A percentile compares a stretch with the other conserved stretches of the same genome.
Conservation (phyloP, 2,329 filamentous ascomycete species). For the Ceratocystis papillata region DNA sequence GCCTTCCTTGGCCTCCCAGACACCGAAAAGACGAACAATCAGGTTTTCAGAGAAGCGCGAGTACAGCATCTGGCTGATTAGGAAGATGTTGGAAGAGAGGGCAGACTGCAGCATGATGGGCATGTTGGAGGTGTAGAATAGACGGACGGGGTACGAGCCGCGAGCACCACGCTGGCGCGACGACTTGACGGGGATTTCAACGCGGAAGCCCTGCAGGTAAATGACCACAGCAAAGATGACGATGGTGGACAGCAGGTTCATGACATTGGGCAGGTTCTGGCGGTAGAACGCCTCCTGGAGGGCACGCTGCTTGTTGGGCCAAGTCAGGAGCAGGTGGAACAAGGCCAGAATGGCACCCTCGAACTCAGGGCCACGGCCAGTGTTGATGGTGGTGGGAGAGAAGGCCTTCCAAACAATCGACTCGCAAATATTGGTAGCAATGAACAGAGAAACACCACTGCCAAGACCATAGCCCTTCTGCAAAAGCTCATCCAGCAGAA, state of each 20-base stretch:
- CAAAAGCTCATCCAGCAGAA: conserved; percentile 95
- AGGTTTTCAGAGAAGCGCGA: conserved; percentile 98
- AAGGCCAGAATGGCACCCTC: conserved; percentile 97
- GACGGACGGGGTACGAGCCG: conserved; percentile 92
- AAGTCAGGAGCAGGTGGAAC: conserved; percentile 95
- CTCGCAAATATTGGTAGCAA: conserved; percentile 99
- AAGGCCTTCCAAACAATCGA: conserved; percentile 99
- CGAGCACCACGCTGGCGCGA: conserved; percentile 97
- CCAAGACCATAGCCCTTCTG: conserved; percentile 99
- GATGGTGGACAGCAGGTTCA: conserved; percentile 92
- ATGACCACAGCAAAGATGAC: conserved; percentile 94
- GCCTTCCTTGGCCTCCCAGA: conserved; percentile 96
- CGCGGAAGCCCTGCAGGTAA: conserved; percentile 98
- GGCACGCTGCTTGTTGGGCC: conserved; percentile 98
- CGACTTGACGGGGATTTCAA: conserved; percentile 99
- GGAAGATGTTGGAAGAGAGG: conserved; percentile 96
- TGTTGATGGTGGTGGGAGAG: conserved; percentile 98
- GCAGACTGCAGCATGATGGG: conserved; percentile 99
- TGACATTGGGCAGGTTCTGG: conserved; percentile 98
- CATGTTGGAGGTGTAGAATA: conserved; percentile 99
- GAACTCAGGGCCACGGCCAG: conserved; percentile 95
- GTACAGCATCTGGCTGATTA: conserved; percentile 99
- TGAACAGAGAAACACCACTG: conserved; percentile 98
- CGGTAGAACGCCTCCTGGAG: conserved; percentile 98
- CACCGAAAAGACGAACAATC: conserved; percentile 89